Base-by-base conservation (phyloP, 108 stramenopile genomes). In the Cyclotella choctawhatcheeana region DNA sequence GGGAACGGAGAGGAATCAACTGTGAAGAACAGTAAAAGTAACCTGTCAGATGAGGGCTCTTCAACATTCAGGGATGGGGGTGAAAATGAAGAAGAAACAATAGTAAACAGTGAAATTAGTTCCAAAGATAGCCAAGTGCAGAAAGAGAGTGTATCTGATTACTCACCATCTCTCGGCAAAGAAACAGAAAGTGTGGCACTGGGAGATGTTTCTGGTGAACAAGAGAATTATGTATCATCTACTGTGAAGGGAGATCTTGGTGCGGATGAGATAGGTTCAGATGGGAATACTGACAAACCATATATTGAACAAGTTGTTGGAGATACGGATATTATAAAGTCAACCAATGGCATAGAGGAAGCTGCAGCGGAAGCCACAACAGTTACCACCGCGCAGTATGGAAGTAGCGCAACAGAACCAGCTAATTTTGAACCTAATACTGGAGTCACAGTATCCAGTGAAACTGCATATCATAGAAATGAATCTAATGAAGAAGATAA, bases 401-500 rank as follows among this genome's bases (percentile, higher is more conserved):
- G n/a, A n/a, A n/a, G n/a, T n/a, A n/a, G n/a, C n/a, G n/a, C n/a
- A n/a, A n/a, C n/a, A n/a, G n/a, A n/a, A n/a, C n/a, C 16, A 21
- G 30, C n/a, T 26, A 17, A 44, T 27, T 22, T 20, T 34, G 29
- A 30, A 5, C 44, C 24, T 34, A 13, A 45, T 44, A n/a, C 14
- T 45, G 48, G 20, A n/a, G 44, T 43, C 2, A 18, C n/a, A 17
- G 21, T 20, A 50, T 32, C 32, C 44, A 37, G 21, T 34, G 14
- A 43, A 8, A 76, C 50, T 31, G 50, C 66, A 8, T 76, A 68
- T 68, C 74, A 76, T 31, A 64, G 74, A 27, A 76, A 47, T 50
- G 66, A 76, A 61, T 76, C 59, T 14, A 61, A 22, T 34, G 59
- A 40, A 34, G 58, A 67, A 20, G 73, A 55, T 18, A 56, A 17